Evolutionary conservation across 139 green algal species (phyloP).

Genomic region (Picochlorum costavermella): DNA sequence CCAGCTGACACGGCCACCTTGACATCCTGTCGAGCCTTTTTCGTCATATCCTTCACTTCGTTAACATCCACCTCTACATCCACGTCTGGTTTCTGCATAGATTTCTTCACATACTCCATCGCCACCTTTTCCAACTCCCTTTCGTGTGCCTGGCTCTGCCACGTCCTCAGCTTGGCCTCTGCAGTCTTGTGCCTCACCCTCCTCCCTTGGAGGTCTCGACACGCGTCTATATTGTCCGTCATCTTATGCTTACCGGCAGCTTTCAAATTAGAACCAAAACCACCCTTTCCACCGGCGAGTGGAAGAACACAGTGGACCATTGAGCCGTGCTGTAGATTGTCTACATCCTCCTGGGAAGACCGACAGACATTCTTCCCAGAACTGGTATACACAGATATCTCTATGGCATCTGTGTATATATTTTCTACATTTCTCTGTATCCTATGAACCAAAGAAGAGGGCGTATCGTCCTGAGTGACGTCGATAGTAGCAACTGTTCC

Average conservation of each 20-base stretch:
- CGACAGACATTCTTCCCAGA: too few species aligned
- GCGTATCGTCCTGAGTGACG: too few species aligned
- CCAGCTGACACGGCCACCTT: constrained; percentile 3
- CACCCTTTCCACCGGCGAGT: constrained; percentile 90
- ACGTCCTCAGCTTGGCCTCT: constrained; percentile 79
- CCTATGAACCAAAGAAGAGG: too few species aligned
- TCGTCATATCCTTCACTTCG: constrained; percentile 17
- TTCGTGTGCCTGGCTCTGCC: constrained; percentile 55
- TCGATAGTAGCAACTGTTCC: too few species aligned
- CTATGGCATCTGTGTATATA: too few species aligned
- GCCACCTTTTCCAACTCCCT: constrained; percentile 75
- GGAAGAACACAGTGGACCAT: constrained; percentile 94
- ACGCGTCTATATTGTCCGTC: constrained; percentile 87
- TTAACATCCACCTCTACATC: constrained; percentile 42
- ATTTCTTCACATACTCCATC: constrained; percentile 63
- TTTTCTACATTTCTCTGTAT: too few species aligned
- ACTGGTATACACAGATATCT: too few species aligned
- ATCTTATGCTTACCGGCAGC: constrained; percentile 71
- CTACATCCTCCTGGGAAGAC: neutral
- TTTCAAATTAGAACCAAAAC: constrained; percentile 89
- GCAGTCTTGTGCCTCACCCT: constrained; percentile 52
- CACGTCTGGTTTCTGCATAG: constrained; percentile 40
- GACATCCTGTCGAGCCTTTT: neutral
- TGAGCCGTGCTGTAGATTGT: constrained; percentile 46
- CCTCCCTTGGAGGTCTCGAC: constrained; percentile 79